Conservation (phyloP, 306 rosid genomes). For the Sophora flavescens region DNA sequence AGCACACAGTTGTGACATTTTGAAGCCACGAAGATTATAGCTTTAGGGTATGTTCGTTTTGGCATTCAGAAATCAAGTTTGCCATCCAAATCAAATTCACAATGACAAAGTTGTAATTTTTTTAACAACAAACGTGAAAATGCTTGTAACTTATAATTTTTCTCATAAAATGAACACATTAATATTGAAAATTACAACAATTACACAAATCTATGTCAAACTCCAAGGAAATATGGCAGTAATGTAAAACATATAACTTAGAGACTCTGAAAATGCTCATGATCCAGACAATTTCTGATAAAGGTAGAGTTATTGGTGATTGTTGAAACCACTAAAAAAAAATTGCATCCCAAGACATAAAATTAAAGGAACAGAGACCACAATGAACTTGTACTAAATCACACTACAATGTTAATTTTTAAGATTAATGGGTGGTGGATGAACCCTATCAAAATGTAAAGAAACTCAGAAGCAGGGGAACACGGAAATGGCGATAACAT, state of each 20-base stretch:
- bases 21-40: slow-evolving; percentile 15
- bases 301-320: background rate
- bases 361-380: background rate
- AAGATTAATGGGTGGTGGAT: background rate
- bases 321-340: background rate
- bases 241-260: background rate
- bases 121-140: too few relatives aligned
- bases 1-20: slow-evolving; percentile 34
- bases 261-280: background rate
- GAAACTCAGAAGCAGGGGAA: background rate
- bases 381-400: background rate
- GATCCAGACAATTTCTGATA: background rate
- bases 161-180: slow-evolving; percentile 2
- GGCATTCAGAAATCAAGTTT: too few relatives aligned
- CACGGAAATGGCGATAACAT: too few relatives aligned
- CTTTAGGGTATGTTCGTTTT: background rate
- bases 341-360: background rate
- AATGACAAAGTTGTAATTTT: too few relatives aligned
- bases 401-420: too few relatives aligned
- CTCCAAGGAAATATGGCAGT: slow-evolving; percentile 3
- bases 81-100: too few relatives aligned
- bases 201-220: background rate
- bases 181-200: background rate
- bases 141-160: background rate
- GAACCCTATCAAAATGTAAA: background rate